These are phyloP conservation scores for Rutstroemia sp. DNA, from an alignment of 2,329 filamentous ascomycete genomes.

Conservation along the genomic window DNA sequence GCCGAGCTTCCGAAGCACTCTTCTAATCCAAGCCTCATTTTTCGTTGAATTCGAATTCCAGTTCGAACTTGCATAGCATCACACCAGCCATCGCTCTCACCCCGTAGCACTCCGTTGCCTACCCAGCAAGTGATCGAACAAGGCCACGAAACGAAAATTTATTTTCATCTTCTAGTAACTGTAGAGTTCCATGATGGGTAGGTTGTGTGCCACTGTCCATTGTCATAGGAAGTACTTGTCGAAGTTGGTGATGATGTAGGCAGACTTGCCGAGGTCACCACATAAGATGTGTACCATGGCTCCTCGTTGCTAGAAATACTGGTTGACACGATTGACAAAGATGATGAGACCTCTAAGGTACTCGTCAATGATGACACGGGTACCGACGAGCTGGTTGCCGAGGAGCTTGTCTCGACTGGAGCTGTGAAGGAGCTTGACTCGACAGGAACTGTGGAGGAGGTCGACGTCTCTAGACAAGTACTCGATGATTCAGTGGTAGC, in stretches of 20 bases:
- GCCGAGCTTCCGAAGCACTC: background rate
- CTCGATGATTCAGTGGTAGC: background rate
- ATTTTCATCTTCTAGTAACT: background rate
- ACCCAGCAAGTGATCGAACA: background rate
- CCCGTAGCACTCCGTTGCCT: background rate
- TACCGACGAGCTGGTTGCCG: background rate
- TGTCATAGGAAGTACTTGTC: slow-evolving; percentile 18
- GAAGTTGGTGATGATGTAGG: slow-evolving; percentile 5
- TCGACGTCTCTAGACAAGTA: background rate
- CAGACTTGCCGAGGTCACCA: background rate
- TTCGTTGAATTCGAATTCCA: background rate
- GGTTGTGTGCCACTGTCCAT: slow-evolving; percentile 28
- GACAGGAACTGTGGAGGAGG: background rate
- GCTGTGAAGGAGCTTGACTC: background rate
- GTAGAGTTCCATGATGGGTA: slow-evolving; percentile 25
- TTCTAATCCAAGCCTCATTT: background rate
- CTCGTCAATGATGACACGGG: background rate
- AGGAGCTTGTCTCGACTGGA: background rate
- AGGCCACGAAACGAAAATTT: background rate
- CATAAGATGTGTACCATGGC: slow-evolving; percentile 6
- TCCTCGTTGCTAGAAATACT: background rate
- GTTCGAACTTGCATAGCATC: background rate
- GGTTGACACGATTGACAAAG: background rate
- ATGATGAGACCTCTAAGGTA: background rate
- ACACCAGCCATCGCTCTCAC: background rate